Base-by-base conservation (phyloP, 768 basidiomycete genomes). In the Hericium coralloides region DNA sequence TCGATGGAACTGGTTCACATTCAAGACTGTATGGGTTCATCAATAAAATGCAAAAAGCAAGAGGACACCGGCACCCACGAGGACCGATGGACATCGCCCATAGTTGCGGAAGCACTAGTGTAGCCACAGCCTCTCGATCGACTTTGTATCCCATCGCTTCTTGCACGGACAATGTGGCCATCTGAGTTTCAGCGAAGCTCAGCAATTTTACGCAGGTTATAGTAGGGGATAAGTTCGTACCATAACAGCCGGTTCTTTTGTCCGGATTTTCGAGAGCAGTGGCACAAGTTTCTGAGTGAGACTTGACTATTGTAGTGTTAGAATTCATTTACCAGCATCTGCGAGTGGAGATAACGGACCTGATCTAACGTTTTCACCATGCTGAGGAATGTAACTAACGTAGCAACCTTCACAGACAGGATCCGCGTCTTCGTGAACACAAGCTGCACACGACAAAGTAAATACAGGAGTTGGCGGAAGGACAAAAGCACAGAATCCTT, bases 41-140 rank as follows among this genome's bases (percentile, higher is more conserved):
- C 10, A 45, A 8, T 12, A 14, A 20, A n/a, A 41, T 48, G 31
- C 12, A 41, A 9, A 15, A 31, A 57, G 26, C 52, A 55, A 51
- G 49, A 39, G 1, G 4, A 38, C 39, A 57, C 20, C 48, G 25
- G 55, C 10, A 79, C 88, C 65, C 66, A 92, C 92, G 68, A 55
- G 95, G 95, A 23, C 93, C 95, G 75, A 98, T 95, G 3, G 90
- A 94, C 94, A 99, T 98, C 3, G 87, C 77, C 97, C 97, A 99
- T 8, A 73, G 63, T 59, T 85, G 83, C 8, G 83, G 83, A 5
- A 85, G 69, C 2, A 85, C 81, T 15, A 82, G 67, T 0, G 79
- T 79, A 0, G 82, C 82, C 12, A 82, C 68, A 10, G 94, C 92
- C 70, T 95, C 92, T 50, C 93, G 81, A 63, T 97, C 95, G 2